A percentile compares a stretch with the other conserved stretches of the same genome.
phyloP scores from a whole-genome alignment of 1,284 basidiomycete genomes.

The Abortiporus biennis region DNA sequence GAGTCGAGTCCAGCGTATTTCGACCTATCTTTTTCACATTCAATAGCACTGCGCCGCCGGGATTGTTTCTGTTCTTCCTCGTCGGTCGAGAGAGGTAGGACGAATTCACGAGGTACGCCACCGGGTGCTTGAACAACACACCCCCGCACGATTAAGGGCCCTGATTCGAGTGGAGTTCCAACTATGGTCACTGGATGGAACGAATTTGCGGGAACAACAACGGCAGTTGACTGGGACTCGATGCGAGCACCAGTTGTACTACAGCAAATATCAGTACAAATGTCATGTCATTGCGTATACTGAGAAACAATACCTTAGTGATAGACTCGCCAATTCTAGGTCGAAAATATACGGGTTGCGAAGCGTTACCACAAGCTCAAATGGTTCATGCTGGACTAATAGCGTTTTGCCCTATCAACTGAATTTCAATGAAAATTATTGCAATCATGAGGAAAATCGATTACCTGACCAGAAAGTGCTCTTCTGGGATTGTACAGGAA shows the following conservation, averaged over 20 bases:
- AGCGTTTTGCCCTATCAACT: constrained; percentile 45
- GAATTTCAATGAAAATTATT: constrained; percentile 7
- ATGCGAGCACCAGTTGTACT: constrained; percentile 83
- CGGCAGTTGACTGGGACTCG: constrained; percentile 50
- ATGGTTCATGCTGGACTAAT: constrained; percentile 77
- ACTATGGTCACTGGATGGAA: constrained; percentile 70
- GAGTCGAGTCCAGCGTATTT: constrained; percentile 71
- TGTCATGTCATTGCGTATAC: not conserved
- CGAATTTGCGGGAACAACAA: constrained; percentile 69
- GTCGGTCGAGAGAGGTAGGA: constrained; percentile 70
- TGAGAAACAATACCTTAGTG: constrained; percentile 58
- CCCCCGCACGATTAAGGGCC: constrained; percentile 70
- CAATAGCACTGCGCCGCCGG: constrained; percentile 49
- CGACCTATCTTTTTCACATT: constrained; percentile 59
- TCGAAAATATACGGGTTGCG: constrained; percentile 91
- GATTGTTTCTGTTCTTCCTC: constrained; percentile 63
- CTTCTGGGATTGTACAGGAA: constrained; percentile 88
- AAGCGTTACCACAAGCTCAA: constrained; percentile 82
- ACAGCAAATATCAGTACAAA: not conserved
- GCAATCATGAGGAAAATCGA: constrained; percentile 6
- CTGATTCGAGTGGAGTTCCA: constrained; percentile 62
- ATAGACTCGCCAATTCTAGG: constrained; percentile 77
- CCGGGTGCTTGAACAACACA: constrained; percentile 75
- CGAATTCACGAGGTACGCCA: constrained; percentile 65
- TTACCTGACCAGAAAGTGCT: constrained; percentile 51